These are phyloP conservation scores for Pterulicium gracile DNA, from an alignment of 1,284 basidiomycete genomes.

Conservation along the genomic window DNA sequence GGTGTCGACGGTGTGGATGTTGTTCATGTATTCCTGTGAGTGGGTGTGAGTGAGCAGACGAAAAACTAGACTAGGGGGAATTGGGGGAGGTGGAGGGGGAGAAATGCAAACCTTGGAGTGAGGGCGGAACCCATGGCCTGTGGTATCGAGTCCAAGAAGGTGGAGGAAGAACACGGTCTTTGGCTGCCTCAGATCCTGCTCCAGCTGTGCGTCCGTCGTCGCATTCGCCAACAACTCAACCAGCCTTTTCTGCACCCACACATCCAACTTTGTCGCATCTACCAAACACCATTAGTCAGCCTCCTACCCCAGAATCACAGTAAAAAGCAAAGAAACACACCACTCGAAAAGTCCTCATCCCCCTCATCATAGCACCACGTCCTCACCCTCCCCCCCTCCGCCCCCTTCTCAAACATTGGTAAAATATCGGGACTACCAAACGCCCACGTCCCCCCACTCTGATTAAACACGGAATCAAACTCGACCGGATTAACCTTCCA, in stretches of 20 bases:
- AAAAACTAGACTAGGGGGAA: not conserved
- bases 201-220: slow-evolving; percentile 35
- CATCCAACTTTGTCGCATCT: slow-evolving; percentile 75
- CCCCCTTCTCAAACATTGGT: slow-evolving; percentile 80
- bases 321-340: slow-evolving; percentile 33
- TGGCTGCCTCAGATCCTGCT: slow-evolving; percentile 33
- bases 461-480: slow-evolving; percentile 87
- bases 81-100: too few relatives aligned
- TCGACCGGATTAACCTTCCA: slow-evolving; percentile 88
- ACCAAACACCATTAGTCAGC: not conserved
- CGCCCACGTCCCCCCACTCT: slow-evolving; percentile 68
- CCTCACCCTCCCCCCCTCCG: slow-evolving; percentile 57
- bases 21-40: slow-evolving; percentile 73
- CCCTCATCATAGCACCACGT: slow-evolving; percentile 74
- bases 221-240: slow-evolving; percentile 52
- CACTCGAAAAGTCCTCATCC: slow-evolving; percentile 80
- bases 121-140: slow-evolving; percentile 84
- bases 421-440: slow-evolving; percentile 88
- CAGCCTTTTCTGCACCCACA: slow-evolving; percentile 72
- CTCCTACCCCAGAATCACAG: slow-evolving; percentile 33
- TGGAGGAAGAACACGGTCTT: slow-evolving; percentile 79
- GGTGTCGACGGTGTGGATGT: slow-evolving; percentile 73
- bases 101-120: slow-evolving; percentile 49
- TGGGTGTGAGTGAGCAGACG: not conserved
- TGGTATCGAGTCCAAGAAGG: slow-evolving; percentile 79